Evolutionary conservation across 192 early-diverging fungal genomes (phyloP), one percentile per base, ranked within the genome.

Genomic region (Backusella tuberculispora): DNA sequence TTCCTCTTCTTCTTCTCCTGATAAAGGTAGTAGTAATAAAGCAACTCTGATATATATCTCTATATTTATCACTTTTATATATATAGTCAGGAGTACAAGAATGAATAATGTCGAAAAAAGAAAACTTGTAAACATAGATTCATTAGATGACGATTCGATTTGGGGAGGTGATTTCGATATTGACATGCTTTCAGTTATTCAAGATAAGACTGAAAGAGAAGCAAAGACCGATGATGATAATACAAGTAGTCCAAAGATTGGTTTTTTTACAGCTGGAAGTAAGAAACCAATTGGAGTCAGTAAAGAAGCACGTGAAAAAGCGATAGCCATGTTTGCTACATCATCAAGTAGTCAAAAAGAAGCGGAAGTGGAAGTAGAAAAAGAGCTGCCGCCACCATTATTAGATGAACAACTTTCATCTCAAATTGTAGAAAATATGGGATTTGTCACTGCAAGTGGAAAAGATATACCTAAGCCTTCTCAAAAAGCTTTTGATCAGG

Each of bases 141-240:
- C 53, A 8, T 60, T 60, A 26, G 53, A 60, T 19, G 53, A 60
- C 53, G 53, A 60, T 60, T 19, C 53, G 7, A 13, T 60, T 60
- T 60, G 53, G 53, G 53, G 53, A 9, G 12, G 53, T 0, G 53
- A 60, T 60, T 60, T 60, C 21, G 53, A 60, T 24, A 60, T 60
- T 26, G 53, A 60, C 53, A 60, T 60, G 53, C 53, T 60, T 60
- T 60, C 53, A 10, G 21, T 12, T 12, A 60, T 60, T 60, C 53
- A 60, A 26, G 53, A 60, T 9, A 24, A 4, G 12, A 60, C 53
- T 3, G 53, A 26, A 26, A 26, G 8, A 9, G 10, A 26, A 8
- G 26, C 8, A 19, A 6, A 17, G 6, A 21, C 53, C 9, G 21
- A 4, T 13, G 21, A 4, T 13, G 21, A 60, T 0, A 13, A 8